Conservation (phyloP, 768 basidiomycete genomes). For the Russula compacta region DNA sequence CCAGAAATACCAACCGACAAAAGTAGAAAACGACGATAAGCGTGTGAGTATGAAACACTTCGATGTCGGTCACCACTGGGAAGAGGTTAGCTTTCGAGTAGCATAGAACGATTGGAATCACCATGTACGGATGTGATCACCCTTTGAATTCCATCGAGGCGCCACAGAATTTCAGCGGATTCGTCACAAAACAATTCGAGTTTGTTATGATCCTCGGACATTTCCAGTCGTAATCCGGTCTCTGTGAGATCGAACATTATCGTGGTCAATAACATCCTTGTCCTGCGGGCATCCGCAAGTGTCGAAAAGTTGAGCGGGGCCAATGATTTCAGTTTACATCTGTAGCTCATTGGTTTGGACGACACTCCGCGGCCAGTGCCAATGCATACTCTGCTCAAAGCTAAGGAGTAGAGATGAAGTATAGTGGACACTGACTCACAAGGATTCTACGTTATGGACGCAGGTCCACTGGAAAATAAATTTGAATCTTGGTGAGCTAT, state of each 20-base stretch:
- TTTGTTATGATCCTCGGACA: slow-evolving; percentile 6
- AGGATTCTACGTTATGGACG: slow-evolving; percentile 18
- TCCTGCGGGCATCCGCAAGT: slow-evolving; percentile 8
- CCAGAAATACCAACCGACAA: slow-evolving; percentile 32
- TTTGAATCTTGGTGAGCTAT: background rate
- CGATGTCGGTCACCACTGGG: slow-evolving; percentile 36
- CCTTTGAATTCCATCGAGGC: slow-evolving; percentile 17
- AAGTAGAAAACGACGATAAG: slow-evolving; percentile 34
- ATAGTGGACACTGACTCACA: background rate
- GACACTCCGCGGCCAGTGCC: slow-evolving; percentile 18
- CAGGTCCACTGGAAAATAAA: slow-evolving; percentile 12
- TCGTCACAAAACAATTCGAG: slow-evolving; percentile 14
- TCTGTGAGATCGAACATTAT: slow-evolving; percentile 17
- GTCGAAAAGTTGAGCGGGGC: slow-evolving; percentile 11
- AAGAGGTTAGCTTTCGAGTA: slow-evolving; percentile 20
- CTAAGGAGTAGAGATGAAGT: background rate
- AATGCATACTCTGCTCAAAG: slow-evolving; percentile 13
- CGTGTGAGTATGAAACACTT: slow-evolving; percentile 36
- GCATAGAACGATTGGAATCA: background rate
- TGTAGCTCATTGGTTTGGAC: background rate
- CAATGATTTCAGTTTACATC: background rate
- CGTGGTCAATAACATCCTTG: slow-evolving; percentile 10
- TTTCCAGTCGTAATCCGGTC: slow-evolving; percentile 7
- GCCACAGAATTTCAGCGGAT: slow-evolving; percentile 12
- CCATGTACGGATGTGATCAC: slow-evolving; percentile 15